Evolutionary conservation across 768 basidiomycete genomes (phyloP), one percentile per base, ranked within the genome.

Genomic region (Pleurotus salmoneostramineus): DNA sequence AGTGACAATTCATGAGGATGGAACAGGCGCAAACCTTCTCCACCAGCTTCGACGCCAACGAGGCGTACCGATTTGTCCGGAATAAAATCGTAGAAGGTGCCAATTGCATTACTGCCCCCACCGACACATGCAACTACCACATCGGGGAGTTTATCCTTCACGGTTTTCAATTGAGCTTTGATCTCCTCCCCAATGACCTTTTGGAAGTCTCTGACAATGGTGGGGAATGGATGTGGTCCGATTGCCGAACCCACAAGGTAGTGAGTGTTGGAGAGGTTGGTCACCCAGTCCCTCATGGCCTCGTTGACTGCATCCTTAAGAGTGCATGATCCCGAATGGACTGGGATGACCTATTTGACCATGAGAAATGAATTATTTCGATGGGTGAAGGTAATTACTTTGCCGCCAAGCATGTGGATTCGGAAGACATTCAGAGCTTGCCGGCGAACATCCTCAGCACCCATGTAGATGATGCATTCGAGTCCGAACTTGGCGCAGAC

Each of bases 271-370:
- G 93, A 77, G 34, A 99, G 82, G 70, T 98, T 95, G 33, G 95
- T 95, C 8, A 98, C 97, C 97, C 97, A 98, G 73, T 98, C 95
- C 44, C 97, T 87, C 83, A 98, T 84, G 4, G 97, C 96, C 62
- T 98, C 96, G 75, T 98, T 99, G 63, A 98, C 94, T 31, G 97
- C 96, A 66, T 98, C 97, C 73, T 99, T 99, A 63, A 99, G 77
- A 4, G 96, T 98, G 67, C 89, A 84, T 21, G 96, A 93, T 21
- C 97, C 97, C 4, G 95, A 95, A 56, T 89, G 77, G 27, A 98
- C 96, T 11, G 97, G 91, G 52, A 99, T 77, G 61, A 99, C 97
- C 92, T 95, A 64, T 50, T 11, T 44, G 40, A 42, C 40, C 34
- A 40, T 14, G 56, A 47, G 7, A 3, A n/a, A 40, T 40, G 37